These are phyloP conservation scores for Tolypocladium inflatum DNA, from an alignment of 2,329 filamentous ascomycete species.

Conservation along the genomic window DNA sequence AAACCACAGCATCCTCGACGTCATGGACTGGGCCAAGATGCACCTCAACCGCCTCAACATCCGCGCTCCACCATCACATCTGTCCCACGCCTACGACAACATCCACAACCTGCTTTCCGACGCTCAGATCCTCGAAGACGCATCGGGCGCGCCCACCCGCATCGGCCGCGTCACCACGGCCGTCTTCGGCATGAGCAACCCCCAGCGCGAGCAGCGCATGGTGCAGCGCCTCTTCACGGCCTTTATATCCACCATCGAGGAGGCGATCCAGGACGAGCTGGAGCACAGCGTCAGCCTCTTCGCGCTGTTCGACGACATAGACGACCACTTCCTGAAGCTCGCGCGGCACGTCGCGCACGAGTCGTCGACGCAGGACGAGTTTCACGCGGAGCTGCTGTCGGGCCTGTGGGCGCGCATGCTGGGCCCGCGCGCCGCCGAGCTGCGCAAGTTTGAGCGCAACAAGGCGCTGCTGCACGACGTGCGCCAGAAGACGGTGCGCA, in stretches of 20 bases:
- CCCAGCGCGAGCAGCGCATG: constrained; percentile 70
- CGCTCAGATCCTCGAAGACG: constrained; percentile 49
- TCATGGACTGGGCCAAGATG: constrained; percentile 92
- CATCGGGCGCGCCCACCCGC: constrained; percentile 48
- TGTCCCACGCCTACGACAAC: constrained; percentile 71
- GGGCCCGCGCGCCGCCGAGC: constrained; percentile 60
- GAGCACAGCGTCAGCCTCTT: constrained; percentile 74
- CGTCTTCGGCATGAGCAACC: constrained; percentile 70
- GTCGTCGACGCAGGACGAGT: constrained; percentile 67
- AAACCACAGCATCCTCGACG: constrained; percentile 62
- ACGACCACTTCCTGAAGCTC: constrained; percentile 82
- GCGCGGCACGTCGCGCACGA: constrained; percentile 80
- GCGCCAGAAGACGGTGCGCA: constrained; percentile 71
- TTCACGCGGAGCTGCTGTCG: constrained; percentile 72
- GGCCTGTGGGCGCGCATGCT: constrained; percentile 81
- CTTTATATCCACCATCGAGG: constrained; percentile 79
- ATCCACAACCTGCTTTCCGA: constrained; percentile 67
- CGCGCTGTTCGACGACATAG: constrained; percentile 82
- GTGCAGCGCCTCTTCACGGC: constrained; percentile 78
- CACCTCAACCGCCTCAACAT: constrained; percentile 65
- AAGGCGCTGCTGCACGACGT: constrained; percentile 69
- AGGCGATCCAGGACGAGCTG: constrained; percentile 77
- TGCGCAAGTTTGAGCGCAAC: constrained; percentile 92
- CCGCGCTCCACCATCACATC: constrained; percentile 42
- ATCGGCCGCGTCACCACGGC: constrained; percentile 61